phyloP scores from a whole-genome alignment of 805 yeast genomes.

The Kuraishia borneana region DNA sequence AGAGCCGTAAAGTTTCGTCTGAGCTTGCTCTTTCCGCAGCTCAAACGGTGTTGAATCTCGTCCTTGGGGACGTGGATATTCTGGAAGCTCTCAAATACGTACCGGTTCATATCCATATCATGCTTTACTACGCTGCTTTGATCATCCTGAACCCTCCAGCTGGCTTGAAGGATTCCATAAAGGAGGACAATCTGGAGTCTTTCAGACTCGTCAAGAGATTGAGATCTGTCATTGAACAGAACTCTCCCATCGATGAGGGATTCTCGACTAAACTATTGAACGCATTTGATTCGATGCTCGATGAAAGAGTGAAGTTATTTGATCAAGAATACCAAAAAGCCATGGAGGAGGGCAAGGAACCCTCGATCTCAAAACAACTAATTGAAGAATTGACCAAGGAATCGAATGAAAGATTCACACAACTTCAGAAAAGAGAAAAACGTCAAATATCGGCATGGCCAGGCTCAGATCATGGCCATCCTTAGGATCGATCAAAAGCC shows the following conservation, averaged over 20 bases:
- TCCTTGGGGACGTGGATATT: slow-evolving; percentile 49
- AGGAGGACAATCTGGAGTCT: slow-evolving; percentile 21
- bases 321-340: slow-evolving; percentile 8
- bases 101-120: slow-evolving; percentile 63
- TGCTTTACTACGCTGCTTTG: slow-evolving; percentile 59
- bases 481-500: slow-evolving; percentile 12
- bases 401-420: slow-evolving; percentile 5
- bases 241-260: slow-evolving; percentile 39
- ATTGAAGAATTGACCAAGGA: slow-evolving; percentile 1
- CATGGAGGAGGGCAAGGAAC: slow-evolving; percentile 5
- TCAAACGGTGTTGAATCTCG: slow-evolving; percentile 45
- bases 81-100: slow-evolving; percentile 44
- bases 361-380: slow-evolving; percentile 6
- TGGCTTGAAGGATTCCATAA: slow-evolving; percentile 8
- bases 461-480: slow-evolving; percentile 58
- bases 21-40: slow-evolving; percentile 56
- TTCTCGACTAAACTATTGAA: slow-evolving; percentile 34
- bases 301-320: slow-evolving; percentile 15
- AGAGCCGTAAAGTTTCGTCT: slow-evolving; percentile 17
- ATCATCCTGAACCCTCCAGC: slow-evolving; percentile 38
- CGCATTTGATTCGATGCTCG: slow-evolving; percentile 15
- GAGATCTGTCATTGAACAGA: slow-evolving; percentile 27
- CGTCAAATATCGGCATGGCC: slow-evolving; percentile 46
- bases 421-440: slow-evolving; percentile 6
- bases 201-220: slow-evolving; percentile 31